Base-by-base conservation (phyloP, 768 basidiomycete species). In the Galerina sulciceps region DNA sequence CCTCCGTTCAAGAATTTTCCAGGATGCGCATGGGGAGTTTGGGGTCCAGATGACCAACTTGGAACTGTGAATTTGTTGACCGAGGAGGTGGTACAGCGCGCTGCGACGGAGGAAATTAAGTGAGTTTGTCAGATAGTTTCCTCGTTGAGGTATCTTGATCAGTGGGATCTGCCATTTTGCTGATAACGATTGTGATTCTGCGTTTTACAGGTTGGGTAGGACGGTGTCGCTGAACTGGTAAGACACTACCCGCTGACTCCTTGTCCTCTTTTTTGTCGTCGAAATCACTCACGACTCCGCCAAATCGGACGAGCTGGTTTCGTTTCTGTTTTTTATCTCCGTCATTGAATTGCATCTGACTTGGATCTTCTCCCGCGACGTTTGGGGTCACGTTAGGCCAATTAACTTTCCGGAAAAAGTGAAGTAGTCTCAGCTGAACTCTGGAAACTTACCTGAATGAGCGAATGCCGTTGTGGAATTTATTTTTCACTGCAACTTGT, bases 21-120 rank as follows among this genome's bases (percentile, higher is more conserved):
- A 51, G 88, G 88, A 10, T 89, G 88, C 55, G 88, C 88, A 2
- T 90, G 88, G 88, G 77, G 76, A 3, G 76, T 89, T 10, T 89
- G 87, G 87, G 87, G 87, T 22, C 71, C 78, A 37, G 81, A 84
- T 17, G 88, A 90, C 60, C 76, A 89, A 64, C 75, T 89, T 17
- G 88, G 88, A 1, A 89, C 87, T 5, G 75, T 89, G 38, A 89
- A 89, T 65, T 60, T 89, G 48, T 69, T 90, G 37, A 88, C 88
- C 1, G 80, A 82, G 18, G 80, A 82, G 10, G 80, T 87, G n/a
- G 85, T 89, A n/a, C 76, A 80, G 63, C 71, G 72, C 41, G 82
- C 85, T 14, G 84, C 85, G 14, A 67, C 71, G 23, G 84, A 85
- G 64, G 86, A 88, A 67, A 81, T 89, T 45, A 69, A 58, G 84